Base-by-base conservation (phyloP, 331 rosid species). In the Cydonia oblonga region DNA sequence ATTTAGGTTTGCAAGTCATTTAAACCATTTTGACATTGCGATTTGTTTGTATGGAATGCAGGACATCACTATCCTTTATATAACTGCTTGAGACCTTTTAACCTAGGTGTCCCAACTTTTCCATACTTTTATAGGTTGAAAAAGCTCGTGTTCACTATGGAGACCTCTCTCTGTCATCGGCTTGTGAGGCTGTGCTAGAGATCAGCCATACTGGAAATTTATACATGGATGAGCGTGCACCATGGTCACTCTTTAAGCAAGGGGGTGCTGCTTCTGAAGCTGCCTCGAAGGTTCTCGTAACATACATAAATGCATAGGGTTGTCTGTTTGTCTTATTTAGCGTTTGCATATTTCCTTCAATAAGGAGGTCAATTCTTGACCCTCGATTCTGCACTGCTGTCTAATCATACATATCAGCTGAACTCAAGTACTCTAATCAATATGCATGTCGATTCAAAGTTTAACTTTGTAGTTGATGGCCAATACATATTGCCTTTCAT, bases 181-280 rank as follows among this genome's bases (percentile, higher is more conserved):
- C 98, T 71, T 91, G 97, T 80, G 98, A 91, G 84, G 89, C 96
- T 80, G 87, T 91, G 69, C 69, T 91, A 64, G 96, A 88, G 84
- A 91, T 93, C 30, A 93, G 96, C 24, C 88, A 89, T 88, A 89
- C 81, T 33, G 98, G 98, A 69, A 93, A 93, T 81, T 81, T 75
- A 56, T 91, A 89, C 80, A 88, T 93, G 90, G 89, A 93, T 72
- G 96, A 84, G 53, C 90, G 80, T 60, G 96, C 98, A 1, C 97
- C 98, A 9, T 91, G 98, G 98, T 91, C 90, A 77, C 96, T 86
- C 67, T 93, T 93, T 83, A 93, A 89, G 89, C 87, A 91, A 80
- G 97, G 92, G 23, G 92, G 86, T 59, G 71, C 83, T 79, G 89
- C 96, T 61, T 85, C 90, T 60, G 96, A 89, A 67, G 85, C 87